phyloP scores from a whole-genome alignment of 2,329 filamentous ascomycete species.

The Fusarium begoniae region DNA sequence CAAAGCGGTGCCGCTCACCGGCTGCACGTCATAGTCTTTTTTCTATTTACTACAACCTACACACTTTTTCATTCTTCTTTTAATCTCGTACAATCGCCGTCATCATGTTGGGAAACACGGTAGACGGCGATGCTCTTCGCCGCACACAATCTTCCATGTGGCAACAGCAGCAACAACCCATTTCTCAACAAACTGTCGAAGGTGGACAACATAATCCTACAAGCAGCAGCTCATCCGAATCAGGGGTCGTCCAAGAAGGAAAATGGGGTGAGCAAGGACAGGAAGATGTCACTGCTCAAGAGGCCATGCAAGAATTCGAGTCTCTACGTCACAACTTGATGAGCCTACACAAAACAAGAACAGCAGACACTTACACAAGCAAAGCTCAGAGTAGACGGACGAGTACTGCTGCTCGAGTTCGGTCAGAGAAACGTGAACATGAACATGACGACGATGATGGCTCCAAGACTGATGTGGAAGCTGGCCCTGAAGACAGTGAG shows the following conservation, averaged over 20 bases:
- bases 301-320: constrained; percentile 50
- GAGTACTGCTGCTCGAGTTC: constrained; percentile 17
- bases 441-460: constrained; percentile 44
- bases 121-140: constrained; percentile 46
- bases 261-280: constrained; percentile 51
- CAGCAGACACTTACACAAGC: constrained; percentile 47
- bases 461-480: constrained; percentile 46
- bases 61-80: not conserved
- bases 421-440: constrained; percentile 34
- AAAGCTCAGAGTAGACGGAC: constrained; percentile 11
- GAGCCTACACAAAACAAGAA: constrained; percentile 48
- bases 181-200: constrained; percentile 38
- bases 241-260: constrained; percentile 28
- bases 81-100: not conserved
- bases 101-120: constrained; percentile 47
- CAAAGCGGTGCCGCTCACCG: not conserved
- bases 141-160: constrained; percentile 44
- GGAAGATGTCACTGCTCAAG: constrained; percentile 46
- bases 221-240: constrained; percentile 30
- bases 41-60: not conserved
- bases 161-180: constrained; percentile 22
- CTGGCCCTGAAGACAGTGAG: constrained; percentile 11
- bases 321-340: constrained; percentile 48
- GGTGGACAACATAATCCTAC: not conserved
- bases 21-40: not conserved